Conservation (phyloP, 441 rosid species). For the Oxalis stricta region DNA sequence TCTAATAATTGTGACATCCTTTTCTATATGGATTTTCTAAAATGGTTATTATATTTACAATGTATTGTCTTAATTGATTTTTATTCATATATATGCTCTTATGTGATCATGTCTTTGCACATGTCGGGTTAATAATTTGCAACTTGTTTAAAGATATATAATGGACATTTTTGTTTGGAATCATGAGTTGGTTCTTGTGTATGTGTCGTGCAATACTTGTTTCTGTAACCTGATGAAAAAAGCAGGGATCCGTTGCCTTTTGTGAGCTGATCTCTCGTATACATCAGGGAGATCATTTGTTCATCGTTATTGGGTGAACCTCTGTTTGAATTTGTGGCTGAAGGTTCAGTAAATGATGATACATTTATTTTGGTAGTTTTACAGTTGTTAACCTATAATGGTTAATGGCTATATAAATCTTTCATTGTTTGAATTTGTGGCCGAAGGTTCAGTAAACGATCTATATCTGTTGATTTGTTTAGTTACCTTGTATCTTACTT, state of each 20-base stretch:
- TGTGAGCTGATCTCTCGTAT: not conserved
- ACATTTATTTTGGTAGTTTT: not conserved
- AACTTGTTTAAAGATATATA: too few relatives aligned
- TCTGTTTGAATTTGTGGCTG: not conserved
- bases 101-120: slow-evolving; percentile 33
- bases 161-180: too few relatives aligned
- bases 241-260: not conserved
- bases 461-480: too few relatives aligned
- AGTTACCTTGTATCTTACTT: not conserved
- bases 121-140: too few relatives aligned
- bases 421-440: not conserved
- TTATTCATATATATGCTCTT: slow-evolving; percentile 26
- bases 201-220: too few relatives aligned
- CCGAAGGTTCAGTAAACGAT: slow-evolving; percentile 31
- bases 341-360: slow-evolving; percentile 18
- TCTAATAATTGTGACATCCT: too few relatives aligned
- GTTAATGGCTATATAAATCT: too few relatives aligned
- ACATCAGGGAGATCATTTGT: too few relatives aligned
- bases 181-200: not conserved
- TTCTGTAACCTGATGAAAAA: not conserved
- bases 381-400: too few relatives aligned
- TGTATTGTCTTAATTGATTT: not conserved
- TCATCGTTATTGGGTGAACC: slow-evolving; percentile 4
- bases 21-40: too few relatives aligned
- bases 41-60: too few relatives aligned